These are phyloP conservation scores for Pinus albicaulis DNA, from an alignment of 75 land plant species.

Conservation along the genomic window DNA sequence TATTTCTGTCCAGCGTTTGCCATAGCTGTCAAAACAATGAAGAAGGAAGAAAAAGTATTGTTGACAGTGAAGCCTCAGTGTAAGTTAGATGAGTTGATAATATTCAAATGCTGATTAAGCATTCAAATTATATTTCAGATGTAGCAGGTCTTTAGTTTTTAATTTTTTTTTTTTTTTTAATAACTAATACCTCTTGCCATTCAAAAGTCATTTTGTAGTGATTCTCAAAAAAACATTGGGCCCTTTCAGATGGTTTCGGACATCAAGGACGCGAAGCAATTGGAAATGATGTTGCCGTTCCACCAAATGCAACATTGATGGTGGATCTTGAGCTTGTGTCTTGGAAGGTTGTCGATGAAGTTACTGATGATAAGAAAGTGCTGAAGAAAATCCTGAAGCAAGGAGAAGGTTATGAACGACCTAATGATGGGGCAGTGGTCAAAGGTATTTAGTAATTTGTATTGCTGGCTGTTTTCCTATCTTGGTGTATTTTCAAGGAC, in stretches of 20 bases:
- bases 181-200: neutral
- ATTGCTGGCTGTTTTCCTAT: neutral
- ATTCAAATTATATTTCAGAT: neutral
- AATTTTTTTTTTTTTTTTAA: neutral
- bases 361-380: conserved; percentile 67
- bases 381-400: conserved; percentile 67
- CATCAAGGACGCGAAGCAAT: conserved; percentile 53
- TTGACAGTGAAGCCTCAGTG: conserved; percentile 81
- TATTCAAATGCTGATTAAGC: neutral
- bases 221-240: neutral
- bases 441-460: conserved; percentile 23
- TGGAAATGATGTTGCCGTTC: conserved; percentile 44
- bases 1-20: conserved; percentile 71
- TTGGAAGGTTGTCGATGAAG: conserved; percentile 73
- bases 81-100: conserved; percentile 22
- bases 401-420: conserved; percentile 72
- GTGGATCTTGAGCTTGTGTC: conserved; percentile 64
- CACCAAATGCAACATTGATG: conserved; percentile 57
- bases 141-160: neutral
- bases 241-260: conserved; percentile 66
- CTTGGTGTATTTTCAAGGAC: neutral
- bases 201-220: neutral
- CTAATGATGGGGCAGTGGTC: conserved; percentile 76
- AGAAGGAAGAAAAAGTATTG: conserved; percentile 65
- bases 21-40: conserved; percentile 86